phyloP scores from a whole-genome alignment of 345 rosid genomes.

The Rhizophora mangle region DNA sequence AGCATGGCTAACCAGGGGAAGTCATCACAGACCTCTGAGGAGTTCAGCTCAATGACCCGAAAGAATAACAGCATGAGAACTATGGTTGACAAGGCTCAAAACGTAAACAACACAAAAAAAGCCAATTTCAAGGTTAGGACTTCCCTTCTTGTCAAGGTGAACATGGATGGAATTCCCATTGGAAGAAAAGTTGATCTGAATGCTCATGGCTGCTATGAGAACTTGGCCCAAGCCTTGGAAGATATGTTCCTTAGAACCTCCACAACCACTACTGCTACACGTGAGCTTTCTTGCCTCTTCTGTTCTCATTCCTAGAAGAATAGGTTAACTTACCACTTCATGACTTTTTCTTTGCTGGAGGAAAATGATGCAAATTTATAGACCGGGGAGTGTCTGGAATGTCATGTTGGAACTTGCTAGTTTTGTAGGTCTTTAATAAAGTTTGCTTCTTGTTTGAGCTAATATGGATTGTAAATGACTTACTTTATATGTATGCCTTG shows the following conservation, averaged over 20 bases:
- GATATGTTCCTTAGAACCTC: conserved; percentile 60
- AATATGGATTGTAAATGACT: background rate
- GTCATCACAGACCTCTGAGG: conserved; percentile 44
- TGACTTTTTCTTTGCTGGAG: background rate
- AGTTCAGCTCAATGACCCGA: conserved; percentile 29
- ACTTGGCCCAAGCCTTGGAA: conserved; percentile 63
- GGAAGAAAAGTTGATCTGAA: conserved; percentile 86
- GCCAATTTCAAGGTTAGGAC: conserved; percentile 34
- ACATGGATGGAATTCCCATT: conserved; percentile 89
- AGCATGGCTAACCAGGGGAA: conserved; percentile 70
- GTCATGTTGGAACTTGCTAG: background rate
- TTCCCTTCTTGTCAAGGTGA: conserved; percentile 78
- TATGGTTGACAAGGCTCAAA: conserved; percentile 24
- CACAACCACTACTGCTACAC: conserved; percentile 21
- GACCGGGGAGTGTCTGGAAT: background rate
- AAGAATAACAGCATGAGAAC: conserved; percentile 32
- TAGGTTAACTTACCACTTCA: conserved; percentile 9
- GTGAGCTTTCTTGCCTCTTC: conserved; percentile 35
- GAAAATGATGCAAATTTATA: background rate
- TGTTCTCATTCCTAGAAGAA: conserved; percentile 5
- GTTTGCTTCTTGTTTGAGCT: background rate
- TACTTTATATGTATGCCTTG: background rate
- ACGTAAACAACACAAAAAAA: conserved; percentile 26
- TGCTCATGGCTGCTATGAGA: conserved; percentile 65
- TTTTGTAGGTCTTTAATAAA: background rate